Evolutionary conservation across 2,329 filamentous ascomycete genomes (phyloP).

Genomic region (Beauveria asiatica): DNA sequence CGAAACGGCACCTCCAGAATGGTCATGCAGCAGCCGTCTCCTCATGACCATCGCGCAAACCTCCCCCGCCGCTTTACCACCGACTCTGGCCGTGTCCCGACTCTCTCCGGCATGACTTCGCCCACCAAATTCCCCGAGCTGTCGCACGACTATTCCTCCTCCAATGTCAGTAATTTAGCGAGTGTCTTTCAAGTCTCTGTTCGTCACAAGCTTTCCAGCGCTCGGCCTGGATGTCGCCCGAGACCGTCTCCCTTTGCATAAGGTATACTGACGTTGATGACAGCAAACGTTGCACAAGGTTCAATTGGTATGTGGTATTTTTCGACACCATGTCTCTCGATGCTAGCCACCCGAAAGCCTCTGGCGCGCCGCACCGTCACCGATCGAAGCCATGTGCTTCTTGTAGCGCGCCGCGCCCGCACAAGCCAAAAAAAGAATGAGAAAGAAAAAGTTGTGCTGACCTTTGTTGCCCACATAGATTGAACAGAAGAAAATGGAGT

Average conservation of each 20-base stretch:
- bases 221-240: background rate
- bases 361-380: background rate
- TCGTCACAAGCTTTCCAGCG: background rate
- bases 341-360: background rate
- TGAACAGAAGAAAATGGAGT: constrained; percentile 88
- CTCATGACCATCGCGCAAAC: constrained; percentile 64
- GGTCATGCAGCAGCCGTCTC: constrained; percentile 38
- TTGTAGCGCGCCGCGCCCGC: background rate
- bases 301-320: constrained; percentile 57
- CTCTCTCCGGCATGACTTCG: constrained; percentile 54
- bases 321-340: constrained; percentile 6
- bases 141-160: constrained; percentile 40
- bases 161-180: constrained; percentile 19
- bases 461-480: constrained; percentile 46
- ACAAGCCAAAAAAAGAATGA: background rate
- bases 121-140: constrained; percentile 40
- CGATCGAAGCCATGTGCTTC: background rate
- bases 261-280: background rate
- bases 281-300: constrained; percentile 59
- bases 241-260: background rate
- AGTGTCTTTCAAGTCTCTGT: background rate
- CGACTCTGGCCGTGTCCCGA: constrained; percentile 76
- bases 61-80: constrained; percentile 91
- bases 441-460: constrained; percentile 23
- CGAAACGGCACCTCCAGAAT: constrained; percentile 56